phyloP scores from a whole-genome alignment of 2,329 filamentous ascomycete species.

The Trichophyton rubrum region DNA sequence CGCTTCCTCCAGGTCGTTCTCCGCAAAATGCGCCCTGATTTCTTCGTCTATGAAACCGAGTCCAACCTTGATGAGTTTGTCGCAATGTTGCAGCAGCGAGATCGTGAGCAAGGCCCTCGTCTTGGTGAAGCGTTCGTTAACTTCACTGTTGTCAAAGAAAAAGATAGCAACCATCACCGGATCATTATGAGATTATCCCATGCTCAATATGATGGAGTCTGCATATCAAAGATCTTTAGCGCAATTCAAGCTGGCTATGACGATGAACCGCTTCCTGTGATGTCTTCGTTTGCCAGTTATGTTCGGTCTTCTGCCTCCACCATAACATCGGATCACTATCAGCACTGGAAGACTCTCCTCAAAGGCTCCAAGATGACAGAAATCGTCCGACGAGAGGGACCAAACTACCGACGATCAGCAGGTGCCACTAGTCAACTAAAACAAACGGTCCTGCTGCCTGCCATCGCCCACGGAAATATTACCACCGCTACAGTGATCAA shows the following conservation, averaged over 20 bases:
- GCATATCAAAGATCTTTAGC: conserved; percentile 48
- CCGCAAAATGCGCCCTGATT: conserved; percentile 39
- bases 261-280: conserved; percentile 25
- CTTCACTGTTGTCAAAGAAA: conserved; percentile 40
- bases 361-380: conserved; percentile 41
- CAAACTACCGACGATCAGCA: conserved; percentile 26
- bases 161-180: conserved; percentile 34
- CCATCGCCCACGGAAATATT: conserved; percentile 42
- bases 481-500: conserved; percentile 55
- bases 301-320: conserved; percentile 30
- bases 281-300: conserved; percentile 37
- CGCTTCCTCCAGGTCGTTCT: conserved; percentile 48
- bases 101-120: conserved; percentile 44
- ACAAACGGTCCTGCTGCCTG: conserved; percentile 27
- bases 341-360: conserved; percentile 51
- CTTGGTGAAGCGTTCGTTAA: conserved; percentile 50
- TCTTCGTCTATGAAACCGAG: conserved; percentile 41
- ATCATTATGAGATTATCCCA: conserved; percentile 45
- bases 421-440: conserved; percentile 26
- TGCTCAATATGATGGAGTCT: conserved; percentile 58
- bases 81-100: conserved; percentile 42
- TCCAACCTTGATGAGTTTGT: conserved; percentile 41
- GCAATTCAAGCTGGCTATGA: conserved; percentile 47
- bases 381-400: conserved; percentile 23
- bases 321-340: conserved; percentile 37